phyloP scores from a whole-genome alignment of 2,329 filamentous ascomycete species.

The Sporothrix pseudoabietina region DNA sequence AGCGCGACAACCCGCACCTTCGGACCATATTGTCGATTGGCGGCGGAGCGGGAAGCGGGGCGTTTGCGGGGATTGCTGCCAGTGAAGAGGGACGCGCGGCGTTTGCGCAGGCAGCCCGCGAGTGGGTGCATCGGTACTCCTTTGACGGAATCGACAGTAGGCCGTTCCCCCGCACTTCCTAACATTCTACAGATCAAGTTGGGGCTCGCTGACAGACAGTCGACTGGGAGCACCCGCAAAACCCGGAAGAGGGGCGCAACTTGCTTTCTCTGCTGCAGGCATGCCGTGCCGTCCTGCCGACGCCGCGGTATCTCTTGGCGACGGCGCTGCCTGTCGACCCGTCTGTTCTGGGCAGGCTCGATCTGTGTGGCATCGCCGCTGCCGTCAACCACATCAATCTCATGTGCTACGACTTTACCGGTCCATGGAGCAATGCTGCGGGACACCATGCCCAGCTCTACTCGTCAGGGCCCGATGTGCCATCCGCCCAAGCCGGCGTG shows the following conservation, averaged over 20 bases:
- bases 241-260: constrained; percentile 56
- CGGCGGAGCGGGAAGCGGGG: constrained; percentile 63
- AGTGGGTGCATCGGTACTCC: constrained; percentile 58
- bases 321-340: constrained; percentile 64
- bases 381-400: constrained; percentile 66
- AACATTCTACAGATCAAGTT: not conserved
- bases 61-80: constrained; percentile 61
- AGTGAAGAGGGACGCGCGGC: constrained; percentile 50
- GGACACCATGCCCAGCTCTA: constrained; percentile 68
- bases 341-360: constrained; percentile 63
- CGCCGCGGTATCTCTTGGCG: constrained; percentile 55
- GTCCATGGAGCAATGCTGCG: constrained; percentile 61
- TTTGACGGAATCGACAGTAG: constrained; percentile 68
- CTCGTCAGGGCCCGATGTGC: constrained; percentile 43
- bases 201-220: constrained; percentile 46
- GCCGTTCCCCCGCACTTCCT: constrained; percentile 28
- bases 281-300: constrained; percentile 58
- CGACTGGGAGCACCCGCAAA: constrained; percentile 68
- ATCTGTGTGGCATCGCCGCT: constrained; percentile 53
- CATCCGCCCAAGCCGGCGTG: constrained; percentile 59
- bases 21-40: constrained; percentile 66
- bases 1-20: constrained; percentile 57
- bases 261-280: constrained; percentile 59
- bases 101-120: constrained; percentile 58
- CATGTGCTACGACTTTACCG: constrained; percentile 70